Percentiles rank a stretch among this genome's conserved stretches.
These are phyloP conservation scores for Rhytidiadelphus loreus DNA, from an alignment of 225 moss, liverwort and hornwort genomes.

Conservation along the genomic window DNA sequence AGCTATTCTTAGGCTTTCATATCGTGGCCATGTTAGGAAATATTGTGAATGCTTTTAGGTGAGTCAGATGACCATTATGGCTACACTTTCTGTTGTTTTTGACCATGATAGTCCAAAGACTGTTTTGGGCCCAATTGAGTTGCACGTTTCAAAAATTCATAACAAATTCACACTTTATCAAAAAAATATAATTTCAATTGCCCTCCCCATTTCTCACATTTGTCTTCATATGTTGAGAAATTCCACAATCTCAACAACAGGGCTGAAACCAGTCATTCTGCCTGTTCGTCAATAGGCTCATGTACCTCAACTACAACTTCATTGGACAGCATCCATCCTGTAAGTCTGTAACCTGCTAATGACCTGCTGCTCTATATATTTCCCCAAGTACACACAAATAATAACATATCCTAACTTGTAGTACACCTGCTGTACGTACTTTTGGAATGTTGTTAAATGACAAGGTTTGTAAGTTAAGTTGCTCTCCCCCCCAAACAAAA, in stretches of 20 bases:
- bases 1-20: neutral
- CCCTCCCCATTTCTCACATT: neutral
- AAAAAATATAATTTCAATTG: neutral
- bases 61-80: neutral
- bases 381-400: neutral
- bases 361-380: neutral
- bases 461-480: neutral
- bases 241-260: neutral
- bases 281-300: neutral
- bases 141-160: too few relatives aligned
- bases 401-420: neutral
- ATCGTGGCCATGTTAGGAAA: neutral
- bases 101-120: too few relatives aligned
- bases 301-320: neutral
- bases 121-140: rapidly evolving
- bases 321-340: neutral
- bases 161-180: neutral
- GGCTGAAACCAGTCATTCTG: neutral
- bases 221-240: neutral
- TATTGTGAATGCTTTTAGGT: neutral
- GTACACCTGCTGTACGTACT: neutral
- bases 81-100: neutral
- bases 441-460: neutral
- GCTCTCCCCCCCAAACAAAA: neutral
- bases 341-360: neutral